Evolutionary conservation across 306 rosid species (phyloP), one percentile per base, ranked within the genome.

Genomic region (Sindora glabra): DNA sequence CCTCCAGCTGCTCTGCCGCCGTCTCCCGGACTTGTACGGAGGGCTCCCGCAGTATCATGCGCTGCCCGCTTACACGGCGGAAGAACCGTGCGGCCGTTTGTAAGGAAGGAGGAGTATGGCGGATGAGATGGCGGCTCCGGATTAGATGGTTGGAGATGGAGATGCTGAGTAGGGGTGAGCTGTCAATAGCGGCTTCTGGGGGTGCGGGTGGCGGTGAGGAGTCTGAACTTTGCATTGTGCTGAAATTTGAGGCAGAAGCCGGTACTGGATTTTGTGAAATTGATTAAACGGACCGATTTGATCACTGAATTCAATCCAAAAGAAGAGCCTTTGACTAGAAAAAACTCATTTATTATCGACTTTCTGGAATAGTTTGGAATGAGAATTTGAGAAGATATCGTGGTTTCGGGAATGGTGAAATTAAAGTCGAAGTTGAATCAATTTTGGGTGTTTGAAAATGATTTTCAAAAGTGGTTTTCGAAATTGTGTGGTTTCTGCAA

Each of bases 1-100:
- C 80, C 64, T 81, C 86, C 27, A 70, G 72, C 73, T 78, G 79
- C 63, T 75, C 87, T 22, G 81, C 84, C 10, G 86, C 86, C 58
- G 46, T 72, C 65, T 80, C 86, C 2, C 86, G 74, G 14, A 80
- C 86, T 14, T 48, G 68, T 32, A 81, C 72, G 33, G 79, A 75
- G 19, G 56, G 75, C 34, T 75, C 82, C 0, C 77, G 71, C 12
- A 82, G 77, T 75, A 74, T 72, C 82, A 78, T 78, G 23, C 70
- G 79, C 47, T 82, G 74, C 13, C 82, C 86, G 26, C 82, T 76
- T 5, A 74, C 84, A 0, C 84, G 84, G 33, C 82, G 79, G 5
- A 75, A 70, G 13, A 82, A 60, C 47, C 84, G 48, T 3, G 78
- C 74, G 25, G 87, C 77, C 0, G 74, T 59, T 0, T 84, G 71